Base-by-base conservation (phyloP, 768 basidiomycete species). In the Trametes maxima region DNA sequence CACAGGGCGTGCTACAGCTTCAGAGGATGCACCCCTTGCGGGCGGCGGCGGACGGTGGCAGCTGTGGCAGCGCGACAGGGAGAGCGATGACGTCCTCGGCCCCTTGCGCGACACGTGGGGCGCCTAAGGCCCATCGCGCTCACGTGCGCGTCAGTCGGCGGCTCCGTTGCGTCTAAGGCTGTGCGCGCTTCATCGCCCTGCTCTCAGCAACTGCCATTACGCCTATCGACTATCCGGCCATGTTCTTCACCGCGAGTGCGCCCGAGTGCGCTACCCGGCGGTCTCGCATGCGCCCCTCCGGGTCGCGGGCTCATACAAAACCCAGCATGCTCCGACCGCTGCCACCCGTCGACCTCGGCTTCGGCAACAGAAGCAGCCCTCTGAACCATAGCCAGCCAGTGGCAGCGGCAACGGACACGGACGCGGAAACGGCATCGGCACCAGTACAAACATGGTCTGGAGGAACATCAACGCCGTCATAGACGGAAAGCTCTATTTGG, bases 391-490 rank as follows among this genome's bases (percentile, higher is more conserved):
- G 25, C 17, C 57, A 45, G 33, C n/a, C 44, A 22, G 28, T 21
- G 49, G 47, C 63, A 53, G 35, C 54, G 43, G 43, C 33, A 39
- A 33, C 28, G 28, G 28, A 33, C 49, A 55, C 45, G 57, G 16
- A 52, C 42, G 42, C 57, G 28, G 28, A 33, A 42, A 19, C 24
- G 12, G 49, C 50, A 50, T n/a, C 28, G n/a, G 47, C 16, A 36
- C 36, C 21, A n/a, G 36, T 4, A 13, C 65, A 64, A 60, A 25
- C 22, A 67, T 67, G 66, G 57, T 59, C 53, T 68, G 67, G 67
- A 63, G 64, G 40, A 68, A 63, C 35, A 65, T 68, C 59, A 68
- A 68, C 53, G 54, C 67, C 25, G 57, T 68, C 59, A 62, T 64
- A 49, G 67, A 68, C 24, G 64, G 64, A 14, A 65, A 65, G 54